Evolutionary conservation across 305 asterid genomes (phyloP), one percentile per base, ranked within the genome.

Genomic region (Rubia peregrina): DNA sequence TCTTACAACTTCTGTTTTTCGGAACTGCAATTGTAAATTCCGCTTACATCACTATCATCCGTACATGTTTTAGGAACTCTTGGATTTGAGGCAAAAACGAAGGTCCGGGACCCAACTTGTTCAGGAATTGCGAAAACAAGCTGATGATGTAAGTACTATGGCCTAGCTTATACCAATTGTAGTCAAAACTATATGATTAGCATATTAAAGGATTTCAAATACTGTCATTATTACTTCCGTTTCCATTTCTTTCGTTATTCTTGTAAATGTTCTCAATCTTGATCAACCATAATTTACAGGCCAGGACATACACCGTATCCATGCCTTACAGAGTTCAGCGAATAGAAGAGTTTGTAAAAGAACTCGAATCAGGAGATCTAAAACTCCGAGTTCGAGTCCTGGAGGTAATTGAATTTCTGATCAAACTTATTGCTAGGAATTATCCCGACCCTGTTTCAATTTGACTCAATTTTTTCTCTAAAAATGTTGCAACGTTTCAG

Each of bases 341-440:
- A 77, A 92, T 92, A 64, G 98, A 92, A 80, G 98, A 90, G 76
- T 87, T 92, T 1, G 87, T 87, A 70, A 87, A 90, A 75, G 94
- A 92, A 84, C 96, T 92, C 7, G 98, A 92, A 60, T 80, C 95
- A 0, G 98, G 98, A 73, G 98, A 92, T 43, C 38, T 92, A 56
- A 92, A 90, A 86, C 98, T 92, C 61, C 86, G 96, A 46, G 98
- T 92, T 65, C 89, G 98, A 71, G 98, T 92, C 72, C 93, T 92
- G 44, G 98, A 92, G 97, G 98, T 88, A 61, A 75, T 48, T 76
- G 9, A 22, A 11, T 59, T 33, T 19, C 3, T 44, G 6, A 1
- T 22, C n/a, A 7, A 67, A 13, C 63, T 16, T 63, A 60, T 43
- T 17, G 17, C 36, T 30, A n/a, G 41, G 60, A 60, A 26, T 43